Evolutionary conservation across 495 filamentous ascomycete genomes (phyloP).

Genomic region (Daldinia loculata): DNA sequence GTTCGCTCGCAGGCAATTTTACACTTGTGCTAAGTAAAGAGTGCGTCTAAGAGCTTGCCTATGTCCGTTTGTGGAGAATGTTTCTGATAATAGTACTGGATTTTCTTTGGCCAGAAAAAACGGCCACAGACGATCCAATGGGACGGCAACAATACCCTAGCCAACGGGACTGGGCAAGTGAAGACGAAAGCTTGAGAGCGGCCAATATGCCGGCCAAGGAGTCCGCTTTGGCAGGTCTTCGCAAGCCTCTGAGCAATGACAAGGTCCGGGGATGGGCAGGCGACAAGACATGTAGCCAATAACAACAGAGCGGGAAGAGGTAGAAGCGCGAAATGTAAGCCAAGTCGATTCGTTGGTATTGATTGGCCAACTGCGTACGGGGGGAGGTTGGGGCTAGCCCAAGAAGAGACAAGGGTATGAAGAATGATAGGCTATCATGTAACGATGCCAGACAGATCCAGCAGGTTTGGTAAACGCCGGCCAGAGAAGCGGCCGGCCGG

Average conservation of each 20-base stretch:
- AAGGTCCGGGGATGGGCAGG: conserved; percentile 3
- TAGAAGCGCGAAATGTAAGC: conserved; percentile 4
- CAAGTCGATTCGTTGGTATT: background rate
- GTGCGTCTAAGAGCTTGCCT: background rate
- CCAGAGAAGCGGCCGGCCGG: conserved; percentile 2
- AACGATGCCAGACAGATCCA: background rate
- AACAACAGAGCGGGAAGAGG: conserved; percentile 1
- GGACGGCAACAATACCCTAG: background rate
- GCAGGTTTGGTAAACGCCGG: conserved; percentile 4
- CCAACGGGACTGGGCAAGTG: background rate
- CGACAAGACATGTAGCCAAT: conserved; percentile 3
- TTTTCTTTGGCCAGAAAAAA: conserved; percentile 6
- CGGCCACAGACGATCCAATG: conserved; percentile 5
- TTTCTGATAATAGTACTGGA: conserved; percentile 7
- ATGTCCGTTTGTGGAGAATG: conserved; percentile 10
- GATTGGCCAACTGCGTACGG: background rate
- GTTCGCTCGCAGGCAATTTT: background rate
- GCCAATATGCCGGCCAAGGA: background rate
- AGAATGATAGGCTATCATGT: background rate
- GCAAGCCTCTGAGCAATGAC: background rate
- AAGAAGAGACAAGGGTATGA: background rate
- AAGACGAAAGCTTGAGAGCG: conserved; percentile 1
- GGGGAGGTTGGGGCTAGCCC: background rate
- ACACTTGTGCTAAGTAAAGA: conserved; percentile 13
- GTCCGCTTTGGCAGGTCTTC: background rate